Percentiles rank a stretch among this genome's conserved stretches.
phyloP scores from a whole-genome alignment of 169 alveolate genomes.

The Cryptosporidium andersoni region DNA sequence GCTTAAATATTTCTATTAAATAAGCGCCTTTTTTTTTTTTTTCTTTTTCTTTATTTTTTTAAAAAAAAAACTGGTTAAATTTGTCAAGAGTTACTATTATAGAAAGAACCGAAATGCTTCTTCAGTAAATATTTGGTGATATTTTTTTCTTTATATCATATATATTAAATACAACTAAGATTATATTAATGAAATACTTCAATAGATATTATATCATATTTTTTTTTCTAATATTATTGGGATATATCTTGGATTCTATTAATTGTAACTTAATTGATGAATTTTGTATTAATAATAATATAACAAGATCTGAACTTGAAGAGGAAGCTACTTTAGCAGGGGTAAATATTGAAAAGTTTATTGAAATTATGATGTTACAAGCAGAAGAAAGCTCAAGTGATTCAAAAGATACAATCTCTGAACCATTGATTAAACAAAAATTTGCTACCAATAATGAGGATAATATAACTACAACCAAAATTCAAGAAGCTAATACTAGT shows the following conservation, averaged over 20 bases:
- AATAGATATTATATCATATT: not conserved
- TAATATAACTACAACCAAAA: not conserved
- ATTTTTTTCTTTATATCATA: too few species aligned
- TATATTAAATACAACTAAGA: too few species aligned
- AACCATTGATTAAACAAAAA: not conserved
- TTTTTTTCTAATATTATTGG: not conserved
- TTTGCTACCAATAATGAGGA: not conserved
- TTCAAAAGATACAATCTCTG: not conserved
- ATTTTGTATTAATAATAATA: slow-evolving; percentile 22
- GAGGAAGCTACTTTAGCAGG: slow-evolving; percentile 45
- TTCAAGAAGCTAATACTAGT: too few species aligned
- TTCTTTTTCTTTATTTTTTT: too few species aligned
- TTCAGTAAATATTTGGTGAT: too few species aligned
- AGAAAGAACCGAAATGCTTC: too few species aligned
- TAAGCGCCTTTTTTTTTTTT: too few species aligned
- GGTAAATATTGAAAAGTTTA: not conserved
- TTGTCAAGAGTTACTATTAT: too few species aligned
- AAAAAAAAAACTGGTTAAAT: too few species aligned
- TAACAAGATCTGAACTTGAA: slow-evolving; percentile 11
- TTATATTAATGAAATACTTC: too few species aligned
- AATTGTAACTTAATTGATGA: not conserved
- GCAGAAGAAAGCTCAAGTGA: not conserved
- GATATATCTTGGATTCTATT: not conserved
- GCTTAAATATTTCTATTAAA: too few species aligned
- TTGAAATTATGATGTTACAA: slow-evolving; percentile 1